These are phyloP conservation scores for Suillus weaverae DNA, from an alignment of 768 basidiomycete species.

Conservation along the genomic window DNA sequence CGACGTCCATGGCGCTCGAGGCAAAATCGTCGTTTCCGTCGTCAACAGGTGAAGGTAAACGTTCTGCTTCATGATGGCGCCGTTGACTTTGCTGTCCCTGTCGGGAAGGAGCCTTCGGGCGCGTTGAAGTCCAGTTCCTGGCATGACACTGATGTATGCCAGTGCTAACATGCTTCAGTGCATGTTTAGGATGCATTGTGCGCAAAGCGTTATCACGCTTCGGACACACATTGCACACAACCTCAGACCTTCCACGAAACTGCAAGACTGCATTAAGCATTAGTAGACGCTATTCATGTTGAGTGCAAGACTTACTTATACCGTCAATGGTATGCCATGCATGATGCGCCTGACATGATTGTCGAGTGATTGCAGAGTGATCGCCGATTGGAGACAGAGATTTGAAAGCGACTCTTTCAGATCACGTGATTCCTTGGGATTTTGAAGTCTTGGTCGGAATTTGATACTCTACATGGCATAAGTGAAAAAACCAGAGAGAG, in stretches of 20 bases:
- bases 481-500: too few relatives aligned
- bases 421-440: neutral
- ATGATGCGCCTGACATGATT: neutral
- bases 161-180: neutral
- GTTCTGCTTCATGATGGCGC: neutral
- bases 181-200: neutral
- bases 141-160: neutral
- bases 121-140: neutral
- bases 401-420: neutral
- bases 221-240: neutral
- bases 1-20: neutral
- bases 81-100: neutral
- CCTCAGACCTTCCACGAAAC: neutral
- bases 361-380: neutral
- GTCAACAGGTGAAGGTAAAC: neutral
- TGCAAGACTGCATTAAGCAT: conserved; percentile 1
- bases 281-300: neutral
- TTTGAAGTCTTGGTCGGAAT: neutral
- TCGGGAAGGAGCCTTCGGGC: neutral
- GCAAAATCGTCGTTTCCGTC: neutral
- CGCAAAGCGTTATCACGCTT: neutral
- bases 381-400: too few relatives aligned
- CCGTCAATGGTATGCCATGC: neutral
- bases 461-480: too few relatives aligned
- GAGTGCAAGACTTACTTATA: neutral